Conservation (phyloP, 2,329 filamentous ascomycete species). For the Berkeleyomyces basicola region DNA sequence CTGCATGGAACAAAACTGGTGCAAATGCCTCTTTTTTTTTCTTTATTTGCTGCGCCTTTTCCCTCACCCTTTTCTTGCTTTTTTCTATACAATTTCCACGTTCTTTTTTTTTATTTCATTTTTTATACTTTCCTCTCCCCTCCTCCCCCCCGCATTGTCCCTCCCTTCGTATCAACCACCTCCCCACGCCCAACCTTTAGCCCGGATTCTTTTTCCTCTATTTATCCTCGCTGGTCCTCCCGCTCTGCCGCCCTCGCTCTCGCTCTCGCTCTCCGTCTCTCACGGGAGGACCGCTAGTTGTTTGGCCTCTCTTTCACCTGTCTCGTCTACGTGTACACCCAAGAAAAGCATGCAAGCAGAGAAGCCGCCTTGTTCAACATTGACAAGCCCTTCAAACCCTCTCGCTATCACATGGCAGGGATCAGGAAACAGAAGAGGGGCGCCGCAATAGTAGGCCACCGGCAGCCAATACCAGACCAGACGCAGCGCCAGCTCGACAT, state of each 20-base stretch:
- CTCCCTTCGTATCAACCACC: background rate
- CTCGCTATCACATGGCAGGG: background rate
- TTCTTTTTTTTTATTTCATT: background rate
- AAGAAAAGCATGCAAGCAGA: background rate
- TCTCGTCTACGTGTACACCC: background rate
- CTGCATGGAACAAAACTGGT: background rate
- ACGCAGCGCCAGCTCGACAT: background rate
- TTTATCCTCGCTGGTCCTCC: no score
- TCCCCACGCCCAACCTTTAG: background rate
- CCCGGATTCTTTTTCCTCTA: background rate
- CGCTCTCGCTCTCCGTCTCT: no score
- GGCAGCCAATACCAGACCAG: background rate
- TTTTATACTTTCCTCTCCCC: background rate
- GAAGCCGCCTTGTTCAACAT: background rate
- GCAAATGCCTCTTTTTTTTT: background rate
- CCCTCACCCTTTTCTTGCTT: background rate
- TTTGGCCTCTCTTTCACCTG: background rate
- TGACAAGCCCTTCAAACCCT: background rate
- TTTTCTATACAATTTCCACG: background rate
- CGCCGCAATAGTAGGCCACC: background rate
- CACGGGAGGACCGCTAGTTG: no score
- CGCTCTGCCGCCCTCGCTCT: no score
- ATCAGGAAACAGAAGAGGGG: background rate
- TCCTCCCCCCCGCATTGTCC: background rate
- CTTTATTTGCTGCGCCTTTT: background rate